A percentile compares a stretch with the other conserved stretches of the same genome.
Evolutionary conservation across 1,284 basidiomycete genomes (phyloP).

Genomic region (Pseudozyma sp.): DNA sequence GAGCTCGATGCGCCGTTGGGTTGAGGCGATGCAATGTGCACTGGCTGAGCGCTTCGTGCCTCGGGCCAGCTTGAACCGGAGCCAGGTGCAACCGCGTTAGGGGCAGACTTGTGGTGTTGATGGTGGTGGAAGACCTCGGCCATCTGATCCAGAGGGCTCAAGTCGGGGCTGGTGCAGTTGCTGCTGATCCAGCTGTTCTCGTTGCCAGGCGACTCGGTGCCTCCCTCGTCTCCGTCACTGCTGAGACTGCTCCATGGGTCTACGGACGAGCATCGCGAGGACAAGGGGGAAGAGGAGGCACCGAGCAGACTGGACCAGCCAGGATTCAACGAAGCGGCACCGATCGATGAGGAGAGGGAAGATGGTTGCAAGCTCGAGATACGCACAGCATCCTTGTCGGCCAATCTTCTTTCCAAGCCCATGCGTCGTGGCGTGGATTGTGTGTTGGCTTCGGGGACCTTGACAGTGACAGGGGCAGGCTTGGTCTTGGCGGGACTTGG

Average conservation of each 20-base stretch:
- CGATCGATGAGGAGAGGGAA: neutral
- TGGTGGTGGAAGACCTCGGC: conserved; percentile 15
- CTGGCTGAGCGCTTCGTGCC: conserved; percentile 5
- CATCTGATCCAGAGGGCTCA: conserved; percentile 37
- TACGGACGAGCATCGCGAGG: conserved; percentile 52
- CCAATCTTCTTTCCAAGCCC: conserved; percentile 28
- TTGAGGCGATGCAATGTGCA: conserved; percentile 6
- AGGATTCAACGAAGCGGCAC: conserved; percentile 11
- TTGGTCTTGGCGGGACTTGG: conserved; percentile 8
- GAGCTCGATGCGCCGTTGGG: conserved; percentile 3
- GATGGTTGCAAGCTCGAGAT: conserved; percentile 22
- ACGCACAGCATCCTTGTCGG: conserved; percentile 29
- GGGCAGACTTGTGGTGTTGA: conserved; percentile 7
- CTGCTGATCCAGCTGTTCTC: conserved; percentile 56
- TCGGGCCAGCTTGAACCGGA: conserved; percentile 11
- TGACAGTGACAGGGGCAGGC: conserved; percentile 8
- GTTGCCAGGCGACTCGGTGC: conserved; percentile 46
- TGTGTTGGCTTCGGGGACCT: conserved; percentile 14
- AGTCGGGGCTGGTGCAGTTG: conserved; percentile 53
- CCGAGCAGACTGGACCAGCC: conserved; percentile 36
- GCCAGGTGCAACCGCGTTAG: conserved; percentile 1
- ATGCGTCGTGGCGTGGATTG: conserved; percentile 24
- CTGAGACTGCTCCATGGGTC: conserved; percentile 54
- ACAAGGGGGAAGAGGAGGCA: conserved; percentile 42
- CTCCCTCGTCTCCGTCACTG: conserved; percentile 53